These are phyloP conservation scores for Aspergillus sp. DNA, from an alignment of 2,329 filamentous ascomycete genomes.

Conservation along the genomic window DNA sequence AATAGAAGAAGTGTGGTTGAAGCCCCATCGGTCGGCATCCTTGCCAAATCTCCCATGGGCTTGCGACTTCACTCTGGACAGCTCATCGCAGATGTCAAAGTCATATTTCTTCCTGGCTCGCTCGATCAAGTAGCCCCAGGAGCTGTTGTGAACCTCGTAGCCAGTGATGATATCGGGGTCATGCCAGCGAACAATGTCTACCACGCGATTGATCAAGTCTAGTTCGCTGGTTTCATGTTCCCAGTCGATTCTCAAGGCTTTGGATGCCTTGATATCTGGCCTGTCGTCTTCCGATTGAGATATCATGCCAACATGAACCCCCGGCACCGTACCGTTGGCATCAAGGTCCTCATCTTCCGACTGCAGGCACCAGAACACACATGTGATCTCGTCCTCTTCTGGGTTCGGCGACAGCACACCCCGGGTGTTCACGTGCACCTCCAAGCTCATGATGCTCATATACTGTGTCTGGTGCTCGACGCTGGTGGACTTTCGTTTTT, in stretches of 20 bases:
- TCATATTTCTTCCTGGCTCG: constrained; percentile 83
- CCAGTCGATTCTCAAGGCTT: constrained; percentile 64
- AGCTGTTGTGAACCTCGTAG: constrained; percentile 89
- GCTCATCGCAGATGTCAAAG: constrained; percentile 85
- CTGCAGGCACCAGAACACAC: constrained; percentile 87
- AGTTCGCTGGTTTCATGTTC: constrained; percentile 77
- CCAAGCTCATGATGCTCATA: constrained; percentile 95
- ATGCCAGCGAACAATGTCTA: constrained; percentile 77
- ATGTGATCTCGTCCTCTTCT: constrained; percentile 82
- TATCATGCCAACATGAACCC: constrained; percentile 69
- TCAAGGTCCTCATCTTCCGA: constrained; percentile 66
- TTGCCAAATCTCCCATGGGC: constrained; percentile 83
- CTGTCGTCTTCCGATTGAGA: constrained; percentile 66
- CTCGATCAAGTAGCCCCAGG: constrained; percentile 96
- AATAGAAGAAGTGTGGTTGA: constrained; percentile 89
- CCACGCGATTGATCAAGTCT: constrained; percentile 79
- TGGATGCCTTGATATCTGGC: constrained; percentile 63
- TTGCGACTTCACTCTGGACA: constrained; percentile 83
- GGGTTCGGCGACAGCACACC: constrained; percentile 82
- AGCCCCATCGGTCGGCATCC: constrained; percentile 87
- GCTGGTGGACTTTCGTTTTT: constrained; percentile 71
- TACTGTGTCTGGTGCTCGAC: constrained; percentile 84
- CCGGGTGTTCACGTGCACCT: constrained; percentile 87
- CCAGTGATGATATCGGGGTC: constrained; percentile 94
- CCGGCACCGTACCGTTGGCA: constrained; percentile 51